Conservation (phyloP, 2,329 filamentous ascomycete species). For the Penicillium sp. region DNA sequence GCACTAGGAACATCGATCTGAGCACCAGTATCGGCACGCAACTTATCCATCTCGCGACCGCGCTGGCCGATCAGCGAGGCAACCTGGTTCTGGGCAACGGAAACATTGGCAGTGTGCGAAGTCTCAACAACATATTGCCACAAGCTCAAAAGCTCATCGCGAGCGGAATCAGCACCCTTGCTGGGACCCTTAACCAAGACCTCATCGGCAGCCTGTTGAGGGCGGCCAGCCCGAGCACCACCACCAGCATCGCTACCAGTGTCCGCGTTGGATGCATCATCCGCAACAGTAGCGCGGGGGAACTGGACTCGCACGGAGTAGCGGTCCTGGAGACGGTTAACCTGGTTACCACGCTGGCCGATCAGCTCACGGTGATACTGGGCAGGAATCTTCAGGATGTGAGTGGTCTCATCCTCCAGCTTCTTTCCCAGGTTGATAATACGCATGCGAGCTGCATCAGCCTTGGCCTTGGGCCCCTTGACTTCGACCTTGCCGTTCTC, state of each 20-base stretch:
- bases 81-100: conserved; percentile 87
- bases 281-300: conserved; percentile 67
- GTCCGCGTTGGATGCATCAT: conserved; percentile 73
- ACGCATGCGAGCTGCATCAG: conserved; percentile 80
- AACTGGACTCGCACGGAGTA: conserved; percentile 97
- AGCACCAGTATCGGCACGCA: conserved; percentile 81
- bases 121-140: conserved; percentile 90
- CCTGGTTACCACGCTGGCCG: conserved; percentile 81
- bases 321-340: conserved; percentile 87
- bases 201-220: conserved; percentile 81
- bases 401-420: conserved; percentile 87
- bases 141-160: conserved; percentile 86
- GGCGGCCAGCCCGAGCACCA: conserved; percentile 63
- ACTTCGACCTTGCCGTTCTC: conserved; percentile 93
- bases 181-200: conserved; percentile 89
- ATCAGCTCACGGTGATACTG: conserved; percentile 96
- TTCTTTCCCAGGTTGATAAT: conserved; percentile 79
- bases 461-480: conserved; percentile 94
- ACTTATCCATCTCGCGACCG: conserved; percentile 86
- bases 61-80: conserved; percentile 92
- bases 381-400: conserved; percentile 85
- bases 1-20: conserved; percentile 89
- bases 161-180: conserved; percentile 88
- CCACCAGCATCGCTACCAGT: conserved; percentile 68
- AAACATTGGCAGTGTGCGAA: conserved; percentile 76